Evolutionary conservation across 371 early-diverging fungal species (phyloP).

Genomic region (Actinomortierella wolfii): DNA sequence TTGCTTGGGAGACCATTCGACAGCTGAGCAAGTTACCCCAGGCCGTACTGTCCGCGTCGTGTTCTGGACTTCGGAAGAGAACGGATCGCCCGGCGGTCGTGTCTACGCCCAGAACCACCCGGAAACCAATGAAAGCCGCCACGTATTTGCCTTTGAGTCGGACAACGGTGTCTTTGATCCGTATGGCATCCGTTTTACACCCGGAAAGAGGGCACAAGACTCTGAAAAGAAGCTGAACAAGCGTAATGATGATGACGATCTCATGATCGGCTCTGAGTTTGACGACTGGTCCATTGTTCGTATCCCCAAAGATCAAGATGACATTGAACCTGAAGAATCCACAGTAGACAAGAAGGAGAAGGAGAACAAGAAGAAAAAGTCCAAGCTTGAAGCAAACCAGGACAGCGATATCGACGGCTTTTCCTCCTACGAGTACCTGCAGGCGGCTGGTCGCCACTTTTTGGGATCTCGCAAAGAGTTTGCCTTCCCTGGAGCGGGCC

Average conservation of each 20-base stretch:
- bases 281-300: conserved; percentile 19
- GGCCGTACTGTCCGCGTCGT: conserved; percentile 60
- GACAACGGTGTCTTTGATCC: conserved; percentile 62
- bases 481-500: conserved; percentile 33
- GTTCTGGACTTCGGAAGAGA: conserved; percentile 65
- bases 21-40: conserved; percentile 45
- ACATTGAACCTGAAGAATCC: no score
- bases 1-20: conserved; percentile 57
- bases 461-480: conserved; percentile 33
- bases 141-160: conserved; percentile 59
- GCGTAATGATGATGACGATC: conserved; percentile 18
- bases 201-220: conserved; percentile 10
- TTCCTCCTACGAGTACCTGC: conserved; percentile 34
- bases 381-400: no score
- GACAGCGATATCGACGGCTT: neutral
- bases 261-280: conserved; percentile 31
- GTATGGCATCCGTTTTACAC: conserved; percentile 49
- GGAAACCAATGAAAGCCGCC: conserved; percentile 44
- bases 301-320: neutral
- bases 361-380: no score
- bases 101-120: conserved; percentile 54
- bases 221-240: conserved; percentile 11
- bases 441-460: conserved; percentile 32
- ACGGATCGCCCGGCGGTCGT: conserved; percentile 51
- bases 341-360: no score